phyloP scores from a whole-genome alignment of 2,329 filamentous ascomycete genomes.

The Xylariales sp. region DNA sequence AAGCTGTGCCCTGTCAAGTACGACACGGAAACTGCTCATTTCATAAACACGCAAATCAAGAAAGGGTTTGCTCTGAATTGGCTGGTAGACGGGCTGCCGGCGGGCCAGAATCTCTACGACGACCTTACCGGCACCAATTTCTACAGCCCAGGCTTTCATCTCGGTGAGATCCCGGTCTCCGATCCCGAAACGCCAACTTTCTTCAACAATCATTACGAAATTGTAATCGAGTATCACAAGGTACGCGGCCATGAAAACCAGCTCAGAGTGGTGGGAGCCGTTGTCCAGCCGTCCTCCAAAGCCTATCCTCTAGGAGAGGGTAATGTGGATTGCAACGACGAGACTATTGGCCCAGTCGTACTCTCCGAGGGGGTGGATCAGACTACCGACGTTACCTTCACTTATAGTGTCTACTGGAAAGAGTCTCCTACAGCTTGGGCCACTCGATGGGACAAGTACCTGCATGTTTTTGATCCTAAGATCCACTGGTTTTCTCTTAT shows the following conservation, averaged over 20 bases:
- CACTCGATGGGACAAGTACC: constrained; percentile 98
- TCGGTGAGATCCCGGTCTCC: constrained; percentile 65
- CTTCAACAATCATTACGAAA: constrained; percentile 97
- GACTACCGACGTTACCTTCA: constrained; percentile 79
- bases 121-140: constrained; percentile 80
- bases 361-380: constrained; percentile 69
- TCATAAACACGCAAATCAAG: constrained; percentile 84
- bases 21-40: constrained; percentile 74
- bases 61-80: constrained; percentile 94
- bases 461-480: constrained; percentile 96
- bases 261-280: constrained; percentile 89
- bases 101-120: constrained; percentile 84
- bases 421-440: constrained; percentile 90
- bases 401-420: constrained; percentile 92
- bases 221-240: constrained; percentile 90
- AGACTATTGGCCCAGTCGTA: constrained; percentile 65
- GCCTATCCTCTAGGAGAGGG: constrained; percentile 61
- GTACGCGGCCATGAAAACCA: constrained; percentile 73
- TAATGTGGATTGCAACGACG: constrained; percentile 72
- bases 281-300: constrained; percentile 84
- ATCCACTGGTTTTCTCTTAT: constrained; percentile 99
- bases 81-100: constrained; percentile 93
- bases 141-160: constrained; percentile 90
- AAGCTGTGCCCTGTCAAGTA: constrained; percentile 76
- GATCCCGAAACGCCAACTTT: constrained; percentile 67